Base-by-base conservation (phyloP, 805 yeast genomes). In the Starmera quercuum region DNA sequence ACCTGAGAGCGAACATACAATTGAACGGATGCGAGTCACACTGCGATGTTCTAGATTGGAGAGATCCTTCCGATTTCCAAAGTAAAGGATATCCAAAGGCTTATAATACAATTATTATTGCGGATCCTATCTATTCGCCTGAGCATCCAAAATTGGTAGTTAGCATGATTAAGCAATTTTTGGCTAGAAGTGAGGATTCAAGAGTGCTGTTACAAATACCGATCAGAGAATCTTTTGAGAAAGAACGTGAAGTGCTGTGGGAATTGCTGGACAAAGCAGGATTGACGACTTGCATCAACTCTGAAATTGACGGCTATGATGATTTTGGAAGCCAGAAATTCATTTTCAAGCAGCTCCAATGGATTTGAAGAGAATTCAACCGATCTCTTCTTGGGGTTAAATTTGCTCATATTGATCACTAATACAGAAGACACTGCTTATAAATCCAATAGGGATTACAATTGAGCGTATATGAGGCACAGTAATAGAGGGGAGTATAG, bases 51-150 rank as follows among this genome's bases (percentile, higher is more conserved):
- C 57, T 92, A 22, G 95, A 90, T 53, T 90, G 98, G 98, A 61
- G 75, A 2, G 49, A 73, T 20, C 87, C 92, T 0, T 19, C 37
- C 9, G n/a, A 40, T 34, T 49, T 78, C 38, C 42, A 44, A 22
- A 52, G 54, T 14, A 49, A 57, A 24, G 47, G 53, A 4, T 46
- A 44, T 17, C 46, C 30, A 20, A 36, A 28, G 4, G 57, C 54
- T 28, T 85, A 71, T 52, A 68, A 72, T 26, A 72, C 85, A 0
- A 64, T 90, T 4, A 61, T 92, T 0, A 58, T 86, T 4, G 82
- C 95, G 15, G 98, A 90, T 55, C 96, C 97, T 0, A 76, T 90
- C 2, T 90, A 92, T 54, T 83, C 95, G 1, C 61, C 79, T 0
- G 68, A 73, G 21, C 97, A 90, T 50, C 97, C 97, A 2, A 53